phyloP scores from a whole-genome alignment of 257 asterid species.

The Osmanthus fragrans region DNA sequence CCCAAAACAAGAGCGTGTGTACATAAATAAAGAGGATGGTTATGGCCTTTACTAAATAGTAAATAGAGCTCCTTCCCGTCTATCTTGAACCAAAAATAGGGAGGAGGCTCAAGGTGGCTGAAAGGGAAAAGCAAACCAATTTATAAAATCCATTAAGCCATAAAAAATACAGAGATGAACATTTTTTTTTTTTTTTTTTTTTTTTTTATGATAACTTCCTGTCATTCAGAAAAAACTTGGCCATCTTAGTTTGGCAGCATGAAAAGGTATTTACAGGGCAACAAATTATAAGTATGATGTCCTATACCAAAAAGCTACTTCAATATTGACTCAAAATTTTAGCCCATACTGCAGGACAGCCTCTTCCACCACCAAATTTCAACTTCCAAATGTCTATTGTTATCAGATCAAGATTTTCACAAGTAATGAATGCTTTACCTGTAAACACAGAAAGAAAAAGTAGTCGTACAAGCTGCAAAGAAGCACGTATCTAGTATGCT shows the following conservation, averaged over 20 bases:
- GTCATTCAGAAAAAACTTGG: not conserved
- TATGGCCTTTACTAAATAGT: not conserved
- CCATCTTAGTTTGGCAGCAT: conserved; percentile 6
- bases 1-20: not conserved
- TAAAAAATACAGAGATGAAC: not conserved
- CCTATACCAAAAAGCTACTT: conserved; percentile 17
- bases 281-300: conserved; percentile 3
- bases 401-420: not conserved
- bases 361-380: conserved; percentile 36
- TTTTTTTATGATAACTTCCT: not conserved
- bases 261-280: conserved; percentile 24
- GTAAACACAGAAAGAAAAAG: not conserved
- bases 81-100: not conserved
- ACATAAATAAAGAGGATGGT: not conserved
- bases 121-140: not conserved
- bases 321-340: conserved; percentile 23
- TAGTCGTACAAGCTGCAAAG: not conserved
- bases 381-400: conserved; percentile 4
- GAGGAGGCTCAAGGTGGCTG: not conserved
- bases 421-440: not conserved
- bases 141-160: not conserved
- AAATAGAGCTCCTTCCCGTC: not conserved
- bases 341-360: conserved; percentile 40
- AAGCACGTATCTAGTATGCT: conserved; percentile 25
- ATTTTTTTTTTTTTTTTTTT: not conserved